Conservation (phyloP, 192 early-diverging fungal genomes). For the Glomus cerebriforme region DNA sequence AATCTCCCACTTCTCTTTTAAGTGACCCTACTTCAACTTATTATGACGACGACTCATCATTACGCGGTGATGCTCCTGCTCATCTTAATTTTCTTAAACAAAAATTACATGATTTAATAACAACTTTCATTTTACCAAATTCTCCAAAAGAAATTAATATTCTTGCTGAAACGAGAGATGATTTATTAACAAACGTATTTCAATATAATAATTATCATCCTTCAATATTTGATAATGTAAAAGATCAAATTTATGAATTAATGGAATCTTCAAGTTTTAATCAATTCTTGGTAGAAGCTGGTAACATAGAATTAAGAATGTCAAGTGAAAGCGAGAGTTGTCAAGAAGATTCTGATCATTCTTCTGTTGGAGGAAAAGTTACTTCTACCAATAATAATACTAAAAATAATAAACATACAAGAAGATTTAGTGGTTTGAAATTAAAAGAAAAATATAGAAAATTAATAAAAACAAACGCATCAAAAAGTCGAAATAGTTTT, state of each 20-base stretch:
- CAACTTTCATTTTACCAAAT: slow-evolving; percentile 28
- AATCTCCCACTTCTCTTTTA: background rate
- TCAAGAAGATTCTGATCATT: background rate
- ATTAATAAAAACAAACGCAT: background rate
- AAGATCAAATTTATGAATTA: slow-evolving; percentile 32
- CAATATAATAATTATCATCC: slow-evolving; percentile 34
- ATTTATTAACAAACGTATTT: slow-evolving; percentile 25
- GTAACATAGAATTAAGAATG: slow-evolving; percentile 13
- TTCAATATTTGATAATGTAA: slow-evolving; percentile 28
- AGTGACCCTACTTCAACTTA: no score
- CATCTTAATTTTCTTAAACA: slow-evolving; percentile 30
- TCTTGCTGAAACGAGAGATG: slow-evolving; percentile 9
- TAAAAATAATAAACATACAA: background rate
- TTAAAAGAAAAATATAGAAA: slow-evolving; percentile 27
- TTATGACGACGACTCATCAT: background rate
- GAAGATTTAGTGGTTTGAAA: slow-evolving; percentile 20
- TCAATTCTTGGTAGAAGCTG: slow-evolving; percentile 12
- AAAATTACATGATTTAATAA: slow-evolving; percentile 31
- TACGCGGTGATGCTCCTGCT: slow-evolving; percentile 17
- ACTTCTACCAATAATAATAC: background rate
- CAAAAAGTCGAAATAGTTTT: no score
- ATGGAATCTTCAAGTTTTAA: slow-evolving; percentile 25
- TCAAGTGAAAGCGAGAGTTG: slow-evolving; percentile 21
- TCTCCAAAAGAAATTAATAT: slow-evolving; percentile 40
- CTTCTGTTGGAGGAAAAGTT: background rate